Evolutionary conservation across 2,329 filamentous ascomycete species (phyloP), one percentile per base, ranked within the genome.

Genomic region (Cladorrhinum sp.): DNA sequence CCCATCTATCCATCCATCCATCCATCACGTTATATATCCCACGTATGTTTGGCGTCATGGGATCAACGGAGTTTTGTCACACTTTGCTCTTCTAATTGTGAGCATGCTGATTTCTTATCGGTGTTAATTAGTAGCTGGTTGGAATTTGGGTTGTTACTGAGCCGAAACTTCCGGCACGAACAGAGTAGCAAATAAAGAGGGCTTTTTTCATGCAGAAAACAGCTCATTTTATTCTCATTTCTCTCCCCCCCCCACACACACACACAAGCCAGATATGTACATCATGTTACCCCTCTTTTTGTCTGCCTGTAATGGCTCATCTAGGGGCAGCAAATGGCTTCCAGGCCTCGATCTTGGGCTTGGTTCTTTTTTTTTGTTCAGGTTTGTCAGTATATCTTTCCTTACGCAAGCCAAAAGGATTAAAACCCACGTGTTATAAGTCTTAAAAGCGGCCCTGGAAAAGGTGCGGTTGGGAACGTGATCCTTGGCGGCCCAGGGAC

Each of bases 351-450:
- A 75, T 64, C 70, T 76, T 76, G 38, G 73, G 68, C 67, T 75
- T 73, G 20, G 69, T 71, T 55, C 72, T 74, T 52, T 6, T 12
- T n/a, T 45, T 25, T 23, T 50, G 9, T 5, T 12, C 16, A 48
- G 45, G 45, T 12, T 10, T 9, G 58, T 50, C 10, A 49, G 24
- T 50, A 48, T 20, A 32, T 1, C 25, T 27, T 1, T 1, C 24
- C n/a, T 18, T 12, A n/a, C n/a, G n/a, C 5, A 38, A 50, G 16
- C 5, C 18, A 49, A 13, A 13, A 27, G 13, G 3, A 1, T 13
- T 24, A 27, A 45, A n/a, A 53, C 93, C 76, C 78, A 98, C 93
- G 95, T 99, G 80, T 82, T 96, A 79, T 97, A 99, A 32, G 95
- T 86, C 81, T 91, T 96, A 81, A 88, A 99, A 45, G 92, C 93